Conservation (phyloP, 2,329 filamentous ascomycete genomes). For the Alternaria sp. region DNA sequence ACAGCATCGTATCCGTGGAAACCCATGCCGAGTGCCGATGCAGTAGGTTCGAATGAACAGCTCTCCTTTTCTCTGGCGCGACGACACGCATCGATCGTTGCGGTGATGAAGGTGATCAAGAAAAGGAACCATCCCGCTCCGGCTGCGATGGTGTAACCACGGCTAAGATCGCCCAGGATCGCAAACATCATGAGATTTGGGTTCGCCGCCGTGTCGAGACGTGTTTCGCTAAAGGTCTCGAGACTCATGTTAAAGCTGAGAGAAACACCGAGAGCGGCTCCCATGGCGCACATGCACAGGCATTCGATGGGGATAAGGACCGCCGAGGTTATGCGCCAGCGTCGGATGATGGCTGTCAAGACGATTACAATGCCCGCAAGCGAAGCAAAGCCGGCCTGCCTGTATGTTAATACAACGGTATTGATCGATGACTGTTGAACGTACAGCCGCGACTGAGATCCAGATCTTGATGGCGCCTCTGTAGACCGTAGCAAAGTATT, state of each 20-base stretch:
- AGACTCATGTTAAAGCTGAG: conserved; percentile 28
- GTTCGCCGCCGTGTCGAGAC: conserved; percentile 19
- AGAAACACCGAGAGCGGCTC: conserved; percentile 26
- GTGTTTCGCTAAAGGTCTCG: conserved; percentile 7
- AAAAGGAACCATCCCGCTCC: conserved; percentile 26
- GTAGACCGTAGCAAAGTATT: conserved; percentile 23
- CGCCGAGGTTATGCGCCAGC: conserved; percentile 22
- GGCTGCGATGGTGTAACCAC: conserved; percentile 23
- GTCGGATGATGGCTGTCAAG: conserved; percentile 20
- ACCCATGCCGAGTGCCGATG: conserved; percentile 37
- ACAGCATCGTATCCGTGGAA: conserved; percentile 27
- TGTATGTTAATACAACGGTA: conserved; percentile 5
- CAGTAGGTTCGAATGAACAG: conserved; percentile 40
- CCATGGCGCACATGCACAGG: conserved; percentile 31
- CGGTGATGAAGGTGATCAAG: conserved; percentile 20
- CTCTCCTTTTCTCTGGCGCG: conserved; percentile 21
- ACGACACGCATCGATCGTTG: conserved; percentile 22
- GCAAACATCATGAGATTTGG: conserved; percentile 25
- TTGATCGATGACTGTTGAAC: conserved; percentile 1
- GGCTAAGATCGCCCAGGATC: conserved; percentile 30
- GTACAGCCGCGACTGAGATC: conserved; percentile 34
- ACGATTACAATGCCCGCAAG: conserved; percentile 22
- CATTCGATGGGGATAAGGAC: conserved; percentile 31
- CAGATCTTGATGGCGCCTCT: conserved; percentile 26
- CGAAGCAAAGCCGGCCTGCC: conserved; percentile 29